Conservation (phyloP, 2,329 filamentous ascomycete genomes). For the Fusarium illudens region DNA sequence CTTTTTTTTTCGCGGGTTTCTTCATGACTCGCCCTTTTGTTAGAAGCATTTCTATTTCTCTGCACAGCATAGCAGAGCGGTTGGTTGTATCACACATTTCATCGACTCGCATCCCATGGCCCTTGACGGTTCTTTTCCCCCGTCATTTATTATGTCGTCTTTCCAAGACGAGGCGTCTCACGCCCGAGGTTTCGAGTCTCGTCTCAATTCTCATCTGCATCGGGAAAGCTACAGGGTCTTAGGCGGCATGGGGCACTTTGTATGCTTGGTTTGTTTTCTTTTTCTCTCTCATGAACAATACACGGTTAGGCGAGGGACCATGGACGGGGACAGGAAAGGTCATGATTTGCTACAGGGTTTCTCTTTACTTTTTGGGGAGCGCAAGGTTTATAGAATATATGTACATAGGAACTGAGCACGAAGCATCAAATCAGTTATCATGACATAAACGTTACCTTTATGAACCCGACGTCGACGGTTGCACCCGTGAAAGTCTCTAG, state of each 20-base stretch:
- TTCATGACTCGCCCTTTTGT: slow-evolving; percentile 5
- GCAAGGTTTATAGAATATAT: background rate
- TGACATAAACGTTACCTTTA: background rate
- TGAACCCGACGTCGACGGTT: background rate
- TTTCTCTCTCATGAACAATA: slow-evolving; percentile 14
- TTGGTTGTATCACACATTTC: slow-evolving; percentile 19
- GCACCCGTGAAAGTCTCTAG: background rate
- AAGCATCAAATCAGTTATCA: background rate
- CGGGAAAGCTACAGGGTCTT: background rate
- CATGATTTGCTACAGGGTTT: slow-evolving; percentile 21
- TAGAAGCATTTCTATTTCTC: slow-evolving; percentile 12
- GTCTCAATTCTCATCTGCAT: background rate
- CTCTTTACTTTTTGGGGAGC: background rate
- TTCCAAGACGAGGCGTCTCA: background rate
- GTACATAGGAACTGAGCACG: background rate
- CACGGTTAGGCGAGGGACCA: slow-evolving; percentile 10
- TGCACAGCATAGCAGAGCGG: slow-evolving; percentile 22
- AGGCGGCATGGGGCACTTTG: slow-evolving; percentile 1
- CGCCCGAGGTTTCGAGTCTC: slow-evolving; percentile 2
- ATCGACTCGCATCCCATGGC: slow-evolving; percentile 8
- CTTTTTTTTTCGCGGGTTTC: background rate
- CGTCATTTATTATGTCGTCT: background rate
- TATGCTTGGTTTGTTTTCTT: background rate
- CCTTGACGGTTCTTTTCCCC: background rate
- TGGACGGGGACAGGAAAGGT: background rate